phyloP scores from a whole-genome alignment of 176 grass and related monocot species.

The Luzula sylvatica region DNA sequence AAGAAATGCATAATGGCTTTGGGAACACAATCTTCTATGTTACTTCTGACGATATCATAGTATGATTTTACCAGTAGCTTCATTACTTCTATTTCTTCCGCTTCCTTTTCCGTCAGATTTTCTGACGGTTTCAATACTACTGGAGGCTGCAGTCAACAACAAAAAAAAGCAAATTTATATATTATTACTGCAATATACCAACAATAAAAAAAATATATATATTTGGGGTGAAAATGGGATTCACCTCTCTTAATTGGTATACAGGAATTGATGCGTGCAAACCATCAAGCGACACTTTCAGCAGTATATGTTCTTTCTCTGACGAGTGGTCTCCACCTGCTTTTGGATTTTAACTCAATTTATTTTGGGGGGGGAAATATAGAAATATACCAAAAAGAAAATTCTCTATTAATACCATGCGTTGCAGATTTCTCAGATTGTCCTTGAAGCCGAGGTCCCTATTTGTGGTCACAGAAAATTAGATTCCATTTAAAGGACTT shows the following conservation, averaged over 20 bases:
- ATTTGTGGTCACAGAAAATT: slow-evolving; percentile 2
- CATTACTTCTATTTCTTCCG: slow-evolving; percentile 60
- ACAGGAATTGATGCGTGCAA: slow-evolving; percentile 31
- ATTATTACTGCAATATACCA: not conserved
- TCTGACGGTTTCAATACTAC: slow-evolving; percentile 65
- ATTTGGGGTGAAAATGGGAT: slow-evolving; percentile 6
- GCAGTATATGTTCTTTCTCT: slow-evolving; percentile 30
- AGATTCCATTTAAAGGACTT: not conserved
- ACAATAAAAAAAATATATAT: slow-evolving; percentile 11
- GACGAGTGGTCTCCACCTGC: slow-evolving; percentile 22
- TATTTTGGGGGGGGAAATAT: no score
- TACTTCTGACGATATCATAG: slow-evolving; percentile 95
- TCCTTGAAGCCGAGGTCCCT: slow-evolving; percentile 16
- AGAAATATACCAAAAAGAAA: not conserved
- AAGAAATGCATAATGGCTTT: slow-evolving; percentile 99
- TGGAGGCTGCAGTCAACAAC: slow-evolving; percentile 47
- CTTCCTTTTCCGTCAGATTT: slow-evolving; percentile 59
- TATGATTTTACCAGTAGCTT: slow-evolving; percentile 81
- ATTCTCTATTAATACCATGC: slow-evolving; percentile 12
- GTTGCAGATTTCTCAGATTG: slow-evolving; percentile 16
- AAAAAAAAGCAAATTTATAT: not conserved
- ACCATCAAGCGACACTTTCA: slow-evolving; percentile 30
- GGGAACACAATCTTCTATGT: slow-evolving; percentile 62
- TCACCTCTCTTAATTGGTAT: slow-evolving; percentile 75
- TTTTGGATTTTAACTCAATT: not conserved